A percentile compares a stretch with the other conserved stretches of the same genome.
Evolutionary conservation across 495 filamentous ascomycete species (phyloP).

Genomic region (Talaromyces nanjingensis): DNA sequence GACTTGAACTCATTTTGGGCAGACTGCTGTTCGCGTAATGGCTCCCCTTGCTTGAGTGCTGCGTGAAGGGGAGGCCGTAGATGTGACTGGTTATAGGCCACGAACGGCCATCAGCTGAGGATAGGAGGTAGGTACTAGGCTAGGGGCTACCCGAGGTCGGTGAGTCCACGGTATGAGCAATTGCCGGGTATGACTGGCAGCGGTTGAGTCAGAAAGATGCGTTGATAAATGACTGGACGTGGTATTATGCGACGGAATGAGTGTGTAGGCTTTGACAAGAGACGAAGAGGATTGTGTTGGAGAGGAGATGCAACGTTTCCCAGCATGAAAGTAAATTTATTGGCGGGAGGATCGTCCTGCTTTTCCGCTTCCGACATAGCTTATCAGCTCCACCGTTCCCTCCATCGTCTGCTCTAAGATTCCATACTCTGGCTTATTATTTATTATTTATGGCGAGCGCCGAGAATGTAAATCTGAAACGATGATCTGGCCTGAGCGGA

Average conservation of each 20-base stretch:
- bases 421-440: neutral
- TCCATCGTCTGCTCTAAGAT: neutral
- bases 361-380: neutral
- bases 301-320: constrained; percentile 1
- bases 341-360: neutral
- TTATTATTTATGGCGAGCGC: neutral
- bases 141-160: neutral
- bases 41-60: constrained; percentile 7
- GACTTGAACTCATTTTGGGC: constrained; percentile 30
- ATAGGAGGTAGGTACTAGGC: constrained; percentile 1
- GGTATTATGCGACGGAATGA: neutral
- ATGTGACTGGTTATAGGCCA: constrained; percentile 1
- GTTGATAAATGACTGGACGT: neutral
- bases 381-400: neutral
- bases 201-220: neutral
- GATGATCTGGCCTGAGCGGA: neutral
- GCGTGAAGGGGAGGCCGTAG: neutral
- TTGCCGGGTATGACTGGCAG: neutral
- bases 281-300: neutral
- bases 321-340: neutral
- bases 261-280: neutral
- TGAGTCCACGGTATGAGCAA: neutral
- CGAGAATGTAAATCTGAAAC: neutral
- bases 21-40: neutral
- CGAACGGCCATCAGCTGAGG: constrained; percentile 7